Evolutionary conservation across 257 asterid species (phyloP).

Genomic region (Voacanga thouarsii): DNA sequence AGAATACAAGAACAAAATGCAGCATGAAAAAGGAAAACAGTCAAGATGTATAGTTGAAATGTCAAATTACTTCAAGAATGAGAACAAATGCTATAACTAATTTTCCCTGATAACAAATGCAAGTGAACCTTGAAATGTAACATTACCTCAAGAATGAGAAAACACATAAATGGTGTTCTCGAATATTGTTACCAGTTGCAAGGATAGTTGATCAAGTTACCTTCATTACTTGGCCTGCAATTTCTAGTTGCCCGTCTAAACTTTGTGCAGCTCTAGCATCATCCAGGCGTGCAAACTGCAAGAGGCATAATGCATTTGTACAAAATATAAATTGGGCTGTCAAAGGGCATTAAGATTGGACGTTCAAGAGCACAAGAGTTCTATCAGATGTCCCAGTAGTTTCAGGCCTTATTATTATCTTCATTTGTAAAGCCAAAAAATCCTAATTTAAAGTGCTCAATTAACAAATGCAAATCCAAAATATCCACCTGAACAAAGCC

Average conservation of each 20-base stretch:
- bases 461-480: background rate
- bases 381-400: background rate
- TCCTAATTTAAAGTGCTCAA: background rate
- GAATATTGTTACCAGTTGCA: background rate
- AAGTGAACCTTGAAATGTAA: background rate
- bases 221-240: conserved; percentile 66
- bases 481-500: conserved; percentile 60
- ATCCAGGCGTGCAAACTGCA: conserved; percentile 67
- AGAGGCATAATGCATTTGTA: background rate
- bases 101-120: no score
- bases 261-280: conserved; percentile 68
- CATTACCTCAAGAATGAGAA: background rate
- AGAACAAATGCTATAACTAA: background rate
- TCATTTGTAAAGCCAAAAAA: background rate
- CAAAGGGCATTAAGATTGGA: no score
- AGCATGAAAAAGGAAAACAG: background rate
- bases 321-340: background rate
- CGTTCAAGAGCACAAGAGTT: background rate
- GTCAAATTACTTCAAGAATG: background rate
- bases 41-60: background rate
- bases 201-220: conserved; percentile 27
- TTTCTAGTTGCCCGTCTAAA: conserved; percentile 63
- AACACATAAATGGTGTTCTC: background rate
- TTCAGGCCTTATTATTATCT: background rate
- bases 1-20: background rate